Evolutionary conservation across 2,329 filamentous ascomycete species (phyloP), one percentile per base, ranked within the genome.

Genomic region (Monosporascus sp.): DNA sequence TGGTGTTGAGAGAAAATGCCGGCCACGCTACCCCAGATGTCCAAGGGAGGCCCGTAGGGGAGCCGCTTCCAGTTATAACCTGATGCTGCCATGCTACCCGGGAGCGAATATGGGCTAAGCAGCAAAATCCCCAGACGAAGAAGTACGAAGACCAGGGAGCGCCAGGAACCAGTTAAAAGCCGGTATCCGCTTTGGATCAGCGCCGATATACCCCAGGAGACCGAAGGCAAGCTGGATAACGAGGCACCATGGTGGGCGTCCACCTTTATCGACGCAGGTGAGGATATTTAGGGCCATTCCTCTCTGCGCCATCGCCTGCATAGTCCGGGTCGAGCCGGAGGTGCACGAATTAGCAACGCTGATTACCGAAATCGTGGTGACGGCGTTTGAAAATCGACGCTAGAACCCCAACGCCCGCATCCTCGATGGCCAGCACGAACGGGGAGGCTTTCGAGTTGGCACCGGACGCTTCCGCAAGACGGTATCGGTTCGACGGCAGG

Each of bases 121-220:
- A 86, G 65, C 86, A 83, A 54, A 78, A 86, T 37, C 82, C 84
- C 88, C 88, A 92, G 25, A 87, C 87, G 70, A 91, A 89, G 67
- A 92, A 82, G 56, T 82, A 86, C 2, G 83, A 82, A 91, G 80
- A 50, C 87, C 88, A 0, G 86, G 89, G 20, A 92, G 79, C 0
- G 88, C 80, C 38, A 90, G 75, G 51, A 88, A 77, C 84, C 84
- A 88, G 62, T 74, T 74, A 72, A 87, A 87, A 56, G 83, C 76
- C 1, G 70, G 70, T 38, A 60, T 64, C 59, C 68, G 73, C 52
- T 67, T 67, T 5, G 62, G 60, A 3, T 78, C 75, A 66, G 73
- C 69, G 44, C 75, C 77, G 50, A 86, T 71, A 67, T 82, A 87
- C 38, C 80, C 81, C 15, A 87, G 73, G 48, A 83, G 71, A 18